Evolutionary conservation across 345 rosid genomes (phyloP), one percentile per base, ranked within the genome.

Genomic region (Lepidium aucheri): DNA sequence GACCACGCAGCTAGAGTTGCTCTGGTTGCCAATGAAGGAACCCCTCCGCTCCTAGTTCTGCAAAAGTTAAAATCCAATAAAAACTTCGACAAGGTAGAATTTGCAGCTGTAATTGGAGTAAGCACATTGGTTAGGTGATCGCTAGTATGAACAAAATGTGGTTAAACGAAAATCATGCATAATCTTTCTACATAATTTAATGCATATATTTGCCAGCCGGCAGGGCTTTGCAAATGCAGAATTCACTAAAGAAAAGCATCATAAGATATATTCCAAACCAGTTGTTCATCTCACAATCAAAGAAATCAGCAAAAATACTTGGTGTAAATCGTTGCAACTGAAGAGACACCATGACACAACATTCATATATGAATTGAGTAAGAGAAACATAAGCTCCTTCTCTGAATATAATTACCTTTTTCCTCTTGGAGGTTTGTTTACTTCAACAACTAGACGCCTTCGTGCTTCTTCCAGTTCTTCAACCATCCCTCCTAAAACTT

Each of bases 381-480:
- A 4, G 20, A 35, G 36, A 41, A 61, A 46, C 32, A 39, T 40
- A 47, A 40, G 42, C 67, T 13, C 16, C n/a, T 49, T 54, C 61
- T 18, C n/a, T 22, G 39, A 28, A 55, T 14, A 45, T 20, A 62
- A 35, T 7, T 82, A 93, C 97, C 99, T 90, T 82, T 65, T 94
- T 65, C 97, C 99, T 77, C 97, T 85, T 30, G 97, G 91, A 62
- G 96, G 99, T 67, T 88, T 94, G 73, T 86, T 86, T 60, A 90
- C 89, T 86, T 90, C 95, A 36, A 73, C 57, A 66, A 85, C 88
- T 58, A 94, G 89, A 57, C 80, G 84, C 69, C 72, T 83, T 12
- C 80, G 76, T 61, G 95, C 95, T 14, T 83, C 85, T 59, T 94
- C 96, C 68, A 94, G 61, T 72, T 85, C 91, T 55, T 81, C 88